A percentile compares a stretch with the other conserved stretches of the same genome.
Conservation (phyloP, 2,329 filamentous ascomycete genomes). For the Niveomyces coronatus region DNA sequence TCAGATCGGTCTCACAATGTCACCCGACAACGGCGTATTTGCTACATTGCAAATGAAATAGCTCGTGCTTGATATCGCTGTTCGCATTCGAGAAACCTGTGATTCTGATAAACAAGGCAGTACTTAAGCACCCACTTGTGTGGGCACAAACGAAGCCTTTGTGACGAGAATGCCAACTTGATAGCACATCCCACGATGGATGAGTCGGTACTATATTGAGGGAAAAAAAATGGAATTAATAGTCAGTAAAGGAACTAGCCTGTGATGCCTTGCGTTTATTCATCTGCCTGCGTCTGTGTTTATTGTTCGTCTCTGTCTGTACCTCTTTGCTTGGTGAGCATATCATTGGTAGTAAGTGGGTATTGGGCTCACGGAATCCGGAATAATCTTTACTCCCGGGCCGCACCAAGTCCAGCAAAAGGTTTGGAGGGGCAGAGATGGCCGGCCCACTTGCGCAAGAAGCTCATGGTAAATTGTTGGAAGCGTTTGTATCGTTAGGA, state of each 20-base stretch:
- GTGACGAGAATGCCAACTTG: too few species aligned
- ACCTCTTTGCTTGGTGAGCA: background rate
- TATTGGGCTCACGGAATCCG: constrained; percentile 5
- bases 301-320: background rate
- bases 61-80: background rate
- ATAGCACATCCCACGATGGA: too few species aligned
- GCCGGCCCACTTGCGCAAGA: constrained; percentile 10
- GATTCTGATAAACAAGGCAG: too few species aligned
- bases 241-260: too few species aligned
- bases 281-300: background rate
- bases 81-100: too few species aligned
- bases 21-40: constrained; percentile 1
- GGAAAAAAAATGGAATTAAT: too few species aligned
- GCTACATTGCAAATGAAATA: background rate
- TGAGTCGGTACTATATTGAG: too few species aligned
- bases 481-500: too few species aligned
- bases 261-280: background rate
- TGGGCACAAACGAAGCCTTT: too few species aligned
- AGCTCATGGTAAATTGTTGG: constrained; percentile 10
- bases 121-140: too few species aligned
- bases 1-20: constrained; percentile 6
- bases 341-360: background rate
- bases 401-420: constrained; percentile 6
- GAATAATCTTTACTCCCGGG: constrained; percentile 9
- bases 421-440: constrained; percentile 10